Evolutionary conservation across 352 stramenopile species (phyloP).

Genomic region (Lagenidium sp.): DNA sequence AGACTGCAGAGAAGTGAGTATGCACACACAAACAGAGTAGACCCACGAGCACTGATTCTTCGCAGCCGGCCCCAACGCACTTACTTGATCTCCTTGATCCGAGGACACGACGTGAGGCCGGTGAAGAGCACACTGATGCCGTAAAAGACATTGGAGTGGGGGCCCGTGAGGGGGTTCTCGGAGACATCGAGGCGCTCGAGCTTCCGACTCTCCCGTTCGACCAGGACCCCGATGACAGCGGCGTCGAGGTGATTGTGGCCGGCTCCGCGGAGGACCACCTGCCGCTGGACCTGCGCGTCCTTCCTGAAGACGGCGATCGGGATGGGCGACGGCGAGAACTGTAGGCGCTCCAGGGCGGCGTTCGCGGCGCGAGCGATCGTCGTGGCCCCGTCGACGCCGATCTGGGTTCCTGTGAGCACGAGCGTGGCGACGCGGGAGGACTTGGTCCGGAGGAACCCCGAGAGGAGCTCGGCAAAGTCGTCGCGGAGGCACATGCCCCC

Average conservation of each 20-base stretch:
- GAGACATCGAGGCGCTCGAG: slow-evolving; percentile 42
- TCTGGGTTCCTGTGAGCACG: slow-evolving; percentile 38
- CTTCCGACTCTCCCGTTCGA: slow-evolving; percentile 40
- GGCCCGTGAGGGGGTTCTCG: slow-evolving; percentile 36
- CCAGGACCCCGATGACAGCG: slow-evolving; percentile 33
- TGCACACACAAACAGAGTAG: not conserved
- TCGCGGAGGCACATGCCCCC: slow-evolving; percentile 45
- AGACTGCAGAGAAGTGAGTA: slow-evolving; percentile 22
- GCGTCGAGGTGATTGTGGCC: slow-evolving; percentile 54
- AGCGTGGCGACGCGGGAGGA: slow-evolving; percentile 33
- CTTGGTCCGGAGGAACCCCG: slow-evolving; percentile 41
- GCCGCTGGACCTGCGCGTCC: slow-evolving; percentile 18
- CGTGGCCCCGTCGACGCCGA: slow-evolving; percentile 33
- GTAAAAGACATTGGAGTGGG: slow-evolving; percentile 41
- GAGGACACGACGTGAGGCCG: slow-evolving; percentile 29
- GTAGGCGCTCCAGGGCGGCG: slow-evolving; percentile 25
- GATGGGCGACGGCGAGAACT: slow-evolving; percentile 37
- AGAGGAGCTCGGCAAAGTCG: slow-evolving; percentile 44
- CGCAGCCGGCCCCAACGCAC: not conserved
- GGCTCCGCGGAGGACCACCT: slow-evolving; percentile 14
- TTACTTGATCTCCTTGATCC: slow-evolving; percentile 48
- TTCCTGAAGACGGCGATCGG: slow-evolving; percentile 19
- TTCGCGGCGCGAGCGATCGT: slow-evolving; percentile 32
- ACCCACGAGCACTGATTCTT: not conserved
- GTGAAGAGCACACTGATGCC: slow-evolving; percentile 35